Evolutionary conservation across 345 rosid genomes (phyloP), one percentile per base, ranked within the genome.

Genomic region (Fremontodendron californicum): DNA sequence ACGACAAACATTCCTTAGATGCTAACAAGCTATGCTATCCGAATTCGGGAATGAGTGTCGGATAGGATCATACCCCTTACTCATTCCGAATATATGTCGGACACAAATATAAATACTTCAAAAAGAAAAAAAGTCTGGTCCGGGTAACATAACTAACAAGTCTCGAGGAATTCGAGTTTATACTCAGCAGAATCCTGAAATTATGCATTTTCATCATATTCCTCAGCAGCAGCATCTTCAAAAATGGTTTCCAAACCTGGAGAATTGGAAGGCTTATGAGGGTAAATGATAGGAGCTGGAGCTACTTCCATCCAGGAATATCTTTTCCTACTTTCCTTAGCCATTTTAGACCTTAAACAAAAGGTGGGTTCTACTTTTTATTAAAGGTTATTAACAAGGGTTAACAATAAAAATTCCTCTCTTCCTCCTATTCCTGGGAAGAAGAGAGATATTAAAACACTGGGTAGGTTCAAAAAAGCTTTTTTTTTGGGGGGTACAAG

Each of bases 201-300:
- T 16, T 21, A 62, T 13, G 25, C 52, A 42, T 75, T 70, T 9
- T 82, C 86, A 7, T 64, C 80, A 12, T n/a, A 25, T 65, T 74
- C 84, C 73, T 82, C 79, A 6, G 46, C n/a, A 6, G 46, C n/a
- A 3, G n/a, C n/a, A 61, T 85, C 92, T 79, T 81, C 89, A 1
- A 37, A 11, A 45, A 83, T 87, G 0, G 90, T 84, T 72, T 81
- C 89, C 70, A 89, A 45, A 31, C 62, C 46, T 6, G 92, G 89
- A 79, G 81, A 80, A 71, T 73, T 82, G 3, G 86, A 89, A 72
- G 87, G 78, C 75, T 82, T 84, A 15, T 51, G n/a, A 6, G 85
- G 92, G 73, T 12, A 64, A 18, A 85, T 82, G 35, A 89, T 45
- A 9, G 79, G 86, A 75, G 86, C 57, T 19, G 90, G 92, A 58